Conservation (phyloP, 169 alveolate species). For the Toxoplasma gondii region DNA sequence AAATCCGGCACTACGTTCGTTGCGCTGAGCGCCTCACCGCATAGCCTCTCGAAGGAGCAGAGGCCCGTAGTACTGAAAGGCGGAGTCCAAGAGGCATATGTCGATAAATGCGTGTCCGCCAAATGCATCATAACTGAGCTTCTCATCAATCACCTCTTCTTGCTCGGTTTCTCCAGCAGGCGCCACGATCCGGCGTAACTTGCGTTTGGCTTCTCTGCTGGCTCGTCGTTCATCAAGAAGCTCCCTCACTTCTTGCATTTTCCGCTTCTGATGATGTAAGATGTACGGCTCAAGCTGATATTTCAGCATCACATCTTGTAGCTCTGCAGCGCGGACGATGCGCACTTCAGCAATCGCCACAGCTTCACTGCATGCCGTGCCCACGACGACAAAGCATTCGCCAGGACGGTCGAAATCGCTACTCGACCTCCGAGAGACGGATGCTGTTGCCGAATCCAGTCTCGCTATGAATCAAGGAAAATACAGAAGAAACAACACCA, state of each 20-base stretch:
- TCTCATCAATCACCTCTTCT: background rate
- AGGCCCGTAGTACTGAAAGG: background rate
- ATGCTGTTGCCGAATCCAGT: background rate
- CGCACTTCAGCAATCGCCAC: background rate
- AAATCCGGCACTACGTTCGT: too few relatives aligned
- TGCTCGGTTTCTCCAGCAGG: background rate
- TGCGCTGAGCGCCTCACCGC: background rate
- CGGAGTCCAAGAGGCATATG: background rate
- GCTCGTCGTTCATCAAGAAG: background rate
- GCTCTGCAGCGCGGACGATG: background rate
- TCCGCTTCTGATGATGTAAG: background rate
- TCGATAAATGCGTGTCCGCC: background rate
- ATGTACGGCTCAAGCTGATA: background rate
- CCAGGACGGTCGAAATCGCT: background rate
- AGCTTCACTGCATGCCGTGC: background rate
- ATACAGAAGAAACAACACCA: too few relatives aligned
- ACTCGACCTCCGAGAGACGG: background rate
- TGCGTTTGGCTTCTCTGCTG: background rate
- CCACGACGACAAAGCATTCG: background rate
- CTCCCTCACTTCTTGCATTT: background rate
- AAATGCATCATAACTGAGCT: background rate
- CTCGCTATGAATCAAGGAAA: background rate
- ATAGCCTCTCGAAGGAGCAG: background rate
- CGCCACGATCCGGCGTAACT: background rate
- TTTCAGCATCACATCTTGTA: slow-evolving; percentile 11